Evolutionary conservation across 805 yeast species (phyloP), one percentile per base, ranked within the genome.

Genomic region (Pichia membranifaciens): DNA sequence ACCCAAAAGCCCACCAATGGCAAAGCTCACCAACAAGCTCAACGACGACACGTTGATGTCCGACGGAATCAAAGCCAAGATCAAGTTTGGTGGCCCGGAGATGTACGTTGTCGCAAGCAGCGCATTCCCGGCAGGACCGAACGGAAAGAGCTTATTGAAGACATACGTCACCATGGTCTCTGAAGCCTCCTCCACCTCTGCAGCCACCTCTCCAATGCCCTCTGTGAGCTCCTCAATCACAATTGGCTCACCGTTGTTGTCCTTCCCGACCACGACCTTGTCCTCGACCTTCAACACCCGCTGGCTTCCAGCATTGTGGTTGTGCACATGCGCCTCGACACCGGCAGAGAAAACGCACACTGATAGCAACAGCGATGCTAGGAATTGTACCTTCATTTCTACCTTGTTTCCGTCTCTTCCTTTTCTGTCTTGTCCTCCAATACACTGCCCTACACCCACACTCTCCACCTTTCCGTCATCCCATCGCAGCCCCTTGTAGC

Each of bases 1-100:
- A 39, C 91, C 91, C 32, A 85, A 64, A 34, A 85, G 66, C 1
- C 90, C 86, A 39, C 93, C 93, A 41, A 81, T 74, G 13, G 91
- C 90, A 66, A 85, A 84, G 39, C 87, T 71, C 1, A 84, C 86
- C 47, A 84, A 62, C 22, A 76, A 59, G 9, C 79, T 69, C 33
- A 82, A 64, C 29, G 71, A 65, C 2, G 75, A 62, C 0, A 81
- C 78, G 41, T 74, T 66, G 41, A 81, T 78, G 25, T 72, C 62
- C 0, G 81, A 72, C 5, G 88, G 87, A 31, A 81, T 72, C 53
- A 76, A 60, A 0, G 76, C 75, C 20, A 82, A 63, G 16, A 81
- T 61, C 35, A 81, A 56, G 54, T 76, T 79, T 33, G 90, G 87
- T 6, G 84, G 78, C 0, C 84, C 78, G 9, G 84, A 79, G 38